Evolutionary conservation across 148 eudicot genomes (phyloP).

Genomic region (Polygonum maritimum): DNA sequence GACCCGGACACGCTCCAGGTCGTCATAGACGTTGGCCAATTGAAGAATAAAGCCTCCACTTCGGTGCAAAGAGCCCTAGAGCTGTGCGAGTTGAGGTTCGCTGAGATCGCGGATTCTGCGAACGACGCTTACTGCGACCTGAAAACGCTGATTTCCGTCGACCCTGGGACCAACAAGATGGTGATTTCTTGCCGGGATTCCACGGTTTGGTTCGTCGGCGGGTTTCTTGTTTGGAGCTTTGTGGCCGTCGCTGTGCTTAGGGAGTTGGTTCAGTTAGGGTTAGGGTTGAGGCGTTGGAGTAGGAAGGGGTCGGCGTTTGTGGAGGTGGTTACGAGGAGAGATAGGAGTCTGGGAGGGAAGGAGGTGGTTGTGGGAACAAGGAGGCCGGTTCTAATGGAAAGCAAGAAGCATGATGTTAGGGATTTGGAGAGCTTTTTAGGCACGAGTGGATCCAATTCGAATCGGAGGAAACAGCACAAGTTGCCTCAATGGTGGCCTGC

Average conservation of each 20-base stretch:
- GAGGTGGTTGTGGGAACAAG: constrained; percentile 63
- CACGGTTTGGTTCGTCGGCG: constrained; percentile 43
- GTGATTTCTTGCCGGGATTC: constrained; percentile 45
- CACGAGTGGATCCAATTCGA: constrained; percentile 14
- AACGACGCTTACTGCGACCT: constrained; percentile 48
- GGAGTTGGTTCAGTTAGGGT: constrained; percentile 34
- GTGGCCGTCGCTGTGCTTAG: constrained; percentile 31
- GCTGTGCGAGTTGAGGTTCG: constrained; percentile 22
- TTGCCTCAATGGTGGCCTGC: constrained; percentile 93
- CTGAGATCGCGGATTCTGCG: constrained; percentile 24
- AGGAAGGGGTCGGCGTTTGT: constrained; percentile 43
- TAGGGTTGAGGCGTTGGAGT: constrained; percentile 28
- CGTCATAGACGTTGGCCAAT: constrained; percentile 32
- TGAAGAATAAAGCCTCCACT: constrained; percentile 25
- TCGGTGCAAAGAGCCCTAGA: constrained; percentile 14
- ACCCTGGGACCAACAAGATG: constrained; percentile 26
- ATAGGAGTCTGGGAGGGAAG: constrained; percentile 84
- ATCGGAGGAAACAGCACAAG: constrained; percentile 24
- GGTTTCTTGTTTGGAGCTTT: constrained; percentile 28
- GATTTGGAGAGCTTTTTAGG: constrained; percentile 15
- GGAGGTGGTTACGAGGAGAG: constrained; percentile 52
- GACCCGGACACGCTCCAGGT: constrained; percentile 38
- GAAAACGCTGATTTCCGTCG: constrained; percentile 28
- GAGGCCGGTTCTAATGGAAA: constrained; percentile 14
- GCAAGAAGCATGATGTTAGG: constrained; percentile 6